Base-by-base conservation (phyloP, 345 rosid genomes). In the Psidium guajava region DNA sequence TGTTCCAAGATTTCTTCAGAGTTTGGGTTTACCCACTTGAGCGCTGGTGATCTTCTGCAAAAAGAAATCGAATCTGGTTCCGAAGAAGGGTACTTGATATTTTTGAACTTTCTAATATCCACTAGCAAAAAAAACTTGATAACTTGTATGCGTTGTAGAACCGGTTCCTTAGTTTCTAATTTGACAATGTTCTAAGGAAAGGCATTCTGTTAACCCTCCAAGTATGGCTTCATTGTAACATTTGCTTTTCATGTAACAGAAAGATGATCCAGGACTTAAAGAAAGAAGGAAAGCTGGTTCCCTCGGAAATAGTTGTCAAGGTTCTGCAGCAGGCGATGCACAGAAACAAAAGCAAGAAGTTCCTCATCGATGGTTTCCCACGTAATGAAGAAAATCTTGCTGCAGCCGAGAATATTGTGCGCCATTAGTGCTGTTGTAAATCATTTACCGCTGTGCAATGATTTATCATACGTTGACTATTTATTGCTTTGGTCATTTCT, bases 251-350 rank as follows among this genome's bases (percentile, higher is more conserved):
- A 27, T 49, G 25, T 44, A 21, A 54, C 84, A 87, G 91, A 82
- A 84, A 28, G 84, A 81, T 87, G 88, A 87, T 87, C 54, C 74
- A 15, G 54, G 84, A 84, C n/a, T 85, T 85, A 25, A 86, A 59
- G 83, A 87, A 84, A 54, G 92, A 90, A 52, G 91, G 92, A 51
- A 88, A 88, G 80, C 86, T 90, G 73, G 92, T 90, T 22, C 92
- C 92, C 16, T 88, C 88, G 1, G 90, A 90, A 82, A 59, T 89
- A 28, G 82, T 89, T 6, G 81, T 90, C 44, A 86, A 80, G 89
- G 90, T 88, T 85, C 82, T 91, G 61, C 87, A 82, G 25, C 85
- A 88, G 83, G 89, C 86, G 15, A 89, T 88, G 89, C 61, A 56
- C 58, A 81, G 27, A 82, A 87, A 86, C 20, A 28, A 85, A 58